Evolutionary conservation across 2,329 filamentous ascomycete species (phyloP), one percentile per base, ranked within the genome.

Genomic region (Aspergillus thermomutatus): DNA sequence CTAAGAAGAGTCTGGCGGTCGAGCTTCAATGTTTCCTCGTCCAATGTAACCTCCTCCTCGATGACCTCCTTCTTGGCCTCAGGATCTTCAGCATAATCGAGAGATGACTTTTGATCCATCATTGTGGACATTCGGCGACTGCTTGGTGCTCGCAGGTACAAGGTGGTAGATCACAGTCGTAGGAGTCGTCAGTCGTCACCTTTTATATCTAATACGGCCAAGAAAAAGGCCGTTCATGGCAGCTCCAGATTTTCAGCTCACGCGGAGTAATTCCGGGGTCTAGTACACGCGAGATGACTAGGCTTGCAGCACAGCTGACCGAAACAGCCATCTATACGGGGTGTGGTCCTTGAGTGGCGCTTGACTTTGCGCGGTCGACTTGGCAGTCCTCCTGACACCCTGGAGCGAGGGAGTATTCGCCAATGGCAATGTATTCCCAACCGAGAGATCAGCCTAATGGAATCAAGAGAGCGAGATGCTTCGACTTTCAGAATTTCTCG

Each of bases 1-100:
- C 57, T 45, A 1, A 28, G 43, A 23, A 61, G 52, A 1, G 59
- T 61, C 43, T 59, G 21, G 10, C 52, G 45, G 26, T 61, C 57
- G 23, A 61, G 47, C 26, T 49, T 46, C 43, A 23, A 23, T 14
- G 43, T 46, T 21, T 46, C 43, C 23, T 46, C 43, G 43, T 46
- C 43, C 43, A 26, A 14, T 9, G 4, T 2, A 14, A 46, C 23
- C 43, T 46, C 43, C 11, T 46, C 43, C 6, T 46, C 43, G 11
- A 25, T 11, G 43, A 26, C 10, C 21, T n/a, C 43, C 43, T 23
- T 45, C n/a, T 23, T 46, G 43, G 43, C 11, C 10, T 46, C 43
- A 3, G 43, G 11, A 46, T 46, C 23, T 14, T 17, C 43, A 23
- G 17, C 43, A 46, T 46, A 21, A 23, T 11, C 14, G 19, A 2